A percentile compares a stretch with the other conserved stretches of the same genome.
Conservation (phyloP, 2,329 filamentous ascomycete species). For the Penicillium sp. region DNA sequence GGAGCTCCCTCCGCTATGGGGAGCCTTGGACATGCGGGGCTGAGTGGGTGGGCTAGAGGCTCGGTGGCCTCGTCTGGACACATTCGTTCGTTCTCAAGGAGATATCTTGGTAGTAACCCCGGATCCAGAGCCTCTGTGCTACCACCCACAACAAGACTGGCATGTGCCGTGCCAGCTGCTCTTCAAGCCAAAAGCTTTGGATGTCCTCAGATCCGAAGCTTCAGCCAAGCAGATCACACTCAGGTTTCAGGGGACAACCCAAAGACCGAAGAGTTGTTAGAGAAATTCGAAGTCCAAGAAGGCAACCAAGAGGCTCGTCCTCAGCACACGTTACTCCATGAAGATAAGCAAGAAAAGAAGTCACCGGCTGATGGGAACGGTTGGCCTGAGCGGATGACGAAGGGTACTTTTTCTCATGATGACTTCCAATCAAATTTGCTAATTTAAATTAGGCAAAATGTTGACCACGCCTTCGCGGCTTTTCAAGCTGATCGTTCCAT, state of each 20-base stretch:
- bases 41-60: not conserved
- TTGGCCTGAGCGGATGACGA: constrained; percentile 57
- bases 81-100: not conserved
- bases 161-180: not conserved
- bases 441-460: constrained; percentile 62
- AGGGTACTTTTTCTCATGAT: constrained; percentile 49
- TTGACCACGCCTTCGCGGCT: constrained; percentile 78
- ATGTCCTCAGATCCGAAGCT: constrained; percentile 12
- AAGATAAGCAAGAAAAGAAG: constrained; percentile 30
- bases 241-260: constrained; percentile 29
- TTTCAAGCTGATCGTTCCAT: constrained; percentile 77
- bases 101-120: not conserved
- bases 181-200: not conserved
- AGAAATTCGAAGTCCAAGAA: constrained; percentile 43
- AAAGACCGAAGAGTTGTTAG: constrained; percentile 36
- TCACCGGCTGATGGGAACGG: constrained; percentile 1
- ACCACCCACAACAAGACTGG: not conserved
- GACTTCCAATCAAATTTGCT: not conserved
- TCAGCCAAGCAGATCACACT: constrained; percentile 20
- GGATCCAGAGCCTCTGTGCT: not conserved
- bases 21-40: not conserved
- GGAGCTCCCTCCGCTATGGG: not conserved
- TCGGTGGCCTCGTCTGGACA: not conserved
- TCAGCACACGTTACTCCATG: constrained; percentile 26
- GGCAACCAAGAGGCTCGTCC: constrained; percentile 20